Evolutionary conservation across 2,329 filamentous ascomycete genomes (phyloP).

Genomic region (Fusarium praegraminearum): DNA sequence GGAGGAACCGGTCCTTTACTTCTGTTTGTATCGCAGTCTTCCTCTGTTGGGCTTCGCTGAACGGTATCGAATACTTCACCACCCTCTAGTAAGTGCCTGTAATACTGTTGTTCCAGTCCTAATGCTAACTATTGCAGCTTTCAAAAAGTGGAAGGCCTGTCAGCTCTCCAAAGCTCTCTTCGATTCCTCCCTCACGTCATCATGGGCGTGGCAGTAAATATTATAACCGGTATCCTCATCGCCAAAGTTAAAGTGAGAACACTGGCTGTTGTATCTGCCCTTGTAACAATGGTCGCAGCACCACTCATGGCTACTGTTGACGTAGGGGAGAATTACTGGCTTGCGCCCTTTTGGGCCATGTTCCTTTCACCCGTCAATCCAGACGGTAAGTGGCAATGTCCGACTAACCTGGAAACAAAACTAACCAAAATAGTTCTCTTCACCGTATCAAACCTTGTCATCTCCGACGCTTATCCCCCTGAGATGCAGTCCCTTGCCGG

Average conservation of each 20-base stretch:
- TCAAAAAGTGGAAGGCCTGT: conserved; percentile 60
- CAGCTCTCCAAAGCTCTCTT: conserved; percentile 60
- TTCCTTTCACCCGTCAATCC: conserved; percentile 59
- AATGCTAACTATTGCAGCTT: conserved; percentile 52
- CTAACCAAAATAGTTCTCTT: conserved; percentile 59
- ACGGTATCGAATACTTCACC: conserved; percentile 61
- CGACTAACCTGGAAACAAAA: neutral
- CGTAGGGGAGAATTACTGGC: conserved; percentile 64
- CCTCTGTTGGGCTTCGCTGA: conserved; percentile 60
- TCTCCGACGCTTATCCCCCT: conserved; percentile 65
- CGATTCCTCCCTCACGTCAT: conserved; percentile 62
- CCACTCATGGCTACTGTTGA: conserved; percentile 66
- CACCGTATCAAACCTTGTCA: conserved; percentile 66
- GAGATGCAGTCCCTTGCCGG: conserved; percentile 69
- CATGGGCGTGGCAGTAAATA: conserved; percentile 57
- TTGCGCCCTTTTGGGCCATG: conserved; percentile 58
- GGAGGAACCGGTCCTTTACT: conserved; percentile 65
- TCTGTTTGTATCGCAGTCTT: conserved; percentile 65
- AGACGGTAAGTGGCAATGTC: conserved; percentile 50
- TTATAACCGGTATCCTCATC: conserved; percentile 58
- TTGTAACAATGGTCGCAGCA: conserved; percentile 61
- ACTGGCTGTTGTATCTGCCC: conserved; percentile 55
- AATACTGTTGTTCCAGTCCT: fast-evolving
- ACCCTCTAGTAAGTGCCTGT: conserved; percentile 57
- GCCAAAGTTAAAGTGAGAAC: conserved; percentile 54